These are phyloP conservation scores for Cyclospora cayetanensis DNA, from an alignment of 169 alveolate species.

Conservation along the genomic window DNA sequence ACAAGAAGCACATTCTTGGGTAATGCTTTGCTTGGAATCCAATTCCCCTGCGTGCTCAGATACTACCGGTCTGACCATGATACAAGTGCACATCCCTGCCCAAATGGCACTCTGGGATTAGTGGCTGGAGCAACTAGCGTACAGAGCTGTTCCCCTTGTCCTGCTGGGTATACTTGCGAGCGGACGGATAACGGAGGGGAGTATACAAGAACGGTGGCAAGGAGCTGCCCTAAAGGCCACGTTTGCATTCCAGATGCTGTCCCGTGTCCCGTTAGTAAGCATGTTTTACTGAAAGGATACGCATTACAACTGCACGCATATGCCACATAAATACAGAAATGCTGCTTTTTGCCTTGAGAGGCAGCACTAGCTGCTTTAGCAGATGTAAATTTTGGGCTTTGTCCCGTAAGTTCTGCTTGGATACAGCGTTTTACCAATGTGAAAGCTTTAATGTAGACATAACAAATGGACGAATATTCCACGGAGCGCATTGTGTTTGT, in stretches of 20 bases:
- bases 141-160: constrained; percentile 49
- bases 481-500: no score
- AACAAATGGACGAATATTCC: no score
- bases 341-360: no score
- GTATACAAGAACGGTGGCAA: background rate
- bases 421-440: no score
- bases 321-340: no score
- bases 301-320: no score
- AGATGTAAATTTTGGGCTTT: no score
- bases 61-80: constrained; percentile 58
- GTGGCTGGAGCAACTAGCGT: constrained; percentile 58
- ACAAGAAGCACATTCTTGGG: background rate
- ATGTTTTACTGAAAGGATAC: background rate
- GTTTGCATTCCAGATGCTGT: constrained; percentile 13
- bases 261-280: constrained; percentile 39
- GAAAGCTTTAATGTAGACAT: no score
- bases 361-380: no score
- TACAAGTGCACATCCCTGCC: constrained; percentile 2
- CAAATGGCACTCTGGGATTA: constrained; percentile 45
- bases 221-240: constrained; percentile 35
- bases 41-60: background rate
- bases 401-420: no score
- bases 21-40: background rate
- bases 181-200: constrained; percentile 45
- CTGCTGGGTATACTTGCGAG: constrained; percentile 58